phyloP scores from a whole-genome alignment of 2,329 filamentous ascomycete species.

The Sclerotinia trifoliorum region DNA sequence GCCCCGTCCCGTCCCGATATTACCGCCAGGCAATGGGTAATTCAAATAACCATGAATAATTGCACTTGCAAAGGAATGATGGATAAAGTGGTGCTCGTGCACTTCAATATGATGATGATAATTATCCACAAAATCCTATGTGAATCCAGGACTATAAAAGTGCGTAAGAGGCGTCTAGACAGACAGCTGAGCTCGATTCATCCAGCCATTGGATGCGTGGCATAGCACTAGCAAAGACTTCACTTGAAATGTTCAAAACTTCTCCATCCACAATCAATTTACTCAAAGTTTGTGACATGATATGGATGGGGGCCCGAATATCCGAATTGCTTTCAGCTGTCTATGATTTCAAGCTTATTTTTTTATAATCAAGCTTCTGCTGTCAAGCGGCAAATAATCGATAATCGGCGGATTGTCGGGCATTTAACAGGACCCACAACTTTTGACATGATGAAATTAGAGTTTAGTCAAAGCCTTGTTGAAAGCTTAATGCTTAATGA shows the following conservation, averaged over 20 bases:
- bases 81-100: not conserved
- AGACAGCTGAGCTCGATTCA: not conserved
- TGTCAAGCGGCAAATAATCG: not conserved
- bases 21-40: not conserved
- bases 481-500: too few relatives aligned
- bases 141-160: not conserved
- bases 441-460: too few relatives aligned
- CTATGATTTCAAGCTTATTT: not conserved
- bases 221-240: not conserved
- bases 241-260: not conserved
- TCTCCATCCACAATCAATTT: not conserved
- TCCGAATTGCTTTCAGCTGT: not conserved
- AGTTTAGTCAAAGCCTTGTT: too few relatives aligned
- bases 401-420: not conserved
- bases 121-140: not conserved
- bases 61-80: not conserved
- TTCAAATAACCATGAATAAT: not conserved
- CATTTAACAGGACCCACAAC: too few relatives aligned
- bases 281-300: not conserved
- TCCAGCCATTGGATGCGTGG: not conserved
- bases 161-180: not conserved
- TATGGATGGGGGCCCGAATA: not conserved
- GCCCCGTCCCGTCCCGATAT: not conserved
- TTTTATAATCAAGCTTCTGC: not conserved
- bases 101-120: too few relatives aligned